Percentiles rank a stretch among this genome's conserved stretches.
Conservation (phyloP, 1,284 basidiomycete genomes). For the Trichosporon sp. region DNA sequence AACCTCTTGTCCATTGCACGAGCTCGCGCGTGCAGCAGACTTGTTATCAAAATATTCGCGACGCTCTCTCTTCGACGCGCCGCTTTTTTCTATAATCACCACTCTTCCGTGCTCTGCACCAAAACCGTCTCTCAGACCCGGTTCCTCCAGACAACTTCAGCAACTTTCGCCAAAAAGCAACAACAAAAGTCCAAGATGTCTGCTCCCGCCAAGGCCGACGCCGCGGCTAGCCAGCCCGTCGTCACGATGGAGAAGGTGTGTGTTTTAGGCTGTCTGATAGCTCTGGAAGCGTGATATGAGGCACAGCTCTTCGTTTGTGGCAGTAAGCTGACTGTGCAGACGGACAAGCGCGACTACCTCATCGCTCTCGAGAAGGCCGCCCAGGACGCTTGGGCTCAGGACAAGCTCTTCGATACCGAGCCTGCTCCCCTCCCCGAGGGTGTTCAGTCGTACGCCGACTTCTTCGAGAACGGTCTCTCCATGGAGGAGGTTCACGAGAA, state of each 20-base stretch:
- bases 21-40: slow-evolving; percentile 18
- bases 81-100: not conserved
- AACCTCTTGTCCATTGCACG: slow-evolving; percentile 8
- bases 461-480: slow-evolving; percentile 58
- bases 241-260: slow-evolving; percentile 54
- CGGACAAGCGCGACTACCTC: slow-evolving; percentile 87
- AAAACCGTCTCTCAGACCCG: slow-evolving; percentile 1
- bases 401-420: slow-evolving; percentile 73
- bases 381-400: slow-evolving; percentile 73
- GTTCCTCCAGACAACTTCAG: not conserved
- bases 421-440: slow-evolving; percentile 72
- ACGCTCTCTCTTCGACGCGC: slow-evolving; percentile 9
- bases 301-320: not conserved
- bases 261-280: not conserved
- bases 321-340: slow-evolving; percentile 61
- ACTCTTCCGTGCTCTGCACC: not conserved
- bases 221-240: slow-evolving; percentile 45
- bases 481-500: slow-evolving; percentile 61
- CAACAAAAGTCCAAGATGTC: slow-evolving; percentile 18
- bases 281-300: not conserved
- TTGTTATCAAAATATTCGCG: slow-evolving; percentile 17
- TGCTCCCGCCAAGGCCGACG: slow-evolving; percentile 36
- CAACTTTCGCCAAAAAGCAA: slow-evolving; percentile 10
- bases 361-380: slow-evolving; percentile 80
- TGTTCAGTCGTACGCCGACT: slow-evolving; percentile 64